Conservation (phyloP, 345 rosid species). For the Syzygium grande region DNA sequence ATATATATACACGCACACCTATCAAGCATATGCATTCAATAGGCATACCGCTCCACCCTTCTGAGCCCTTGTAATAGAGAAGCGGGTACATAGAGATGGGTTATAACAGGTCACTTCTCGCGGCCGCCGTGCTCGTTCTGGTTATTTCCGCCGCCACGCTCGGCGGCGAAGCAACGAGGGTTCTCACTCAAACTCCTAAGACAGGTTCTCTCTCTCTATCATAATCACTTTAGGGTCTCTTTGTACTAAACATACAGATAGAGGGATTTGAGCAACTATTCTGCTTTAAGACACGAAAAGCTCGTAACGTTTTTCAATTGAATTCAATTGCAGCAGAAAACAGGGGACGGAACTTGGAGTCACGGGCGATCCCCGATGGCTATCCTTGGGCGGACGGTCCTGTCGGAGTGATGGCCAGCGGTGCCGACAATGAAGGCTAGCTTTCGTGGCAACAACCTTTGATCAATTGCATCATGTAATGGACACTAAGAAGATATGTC, state of each 20-base stretch:
- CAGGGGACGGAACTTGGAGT: neutral
- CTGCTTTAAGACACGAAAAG: neutral
- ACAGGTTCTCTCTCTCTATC: neutral
- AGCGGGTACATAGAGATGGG: neutral
- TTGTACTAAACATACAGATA: neutral
- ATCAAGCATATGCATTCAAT: too few relatives aligned
- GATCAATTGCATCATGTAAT: neutral
- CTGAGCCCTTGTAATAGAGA: neutral
- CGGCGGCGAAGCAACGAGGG: neutral
- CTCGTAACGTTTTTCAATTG: neutral
- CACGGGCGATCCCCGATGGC: neutral
- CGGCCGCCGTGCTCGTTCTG: neutral
- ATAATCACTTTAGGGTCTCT: neutral
- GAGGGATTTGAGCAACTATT: neutral
- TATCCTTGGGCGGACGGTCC: neutral
- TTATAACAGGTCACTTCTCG: neutral
- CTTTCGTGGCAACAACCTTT: fast-evolving
- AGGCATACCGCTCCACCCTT: neutral
- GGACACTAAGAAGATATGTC: neutral
- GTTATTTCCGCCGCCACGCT: neutral
- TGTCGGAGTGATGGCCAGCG: neutral
- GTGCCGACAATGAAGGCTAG: neutral
- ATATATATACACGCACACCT: neutral
- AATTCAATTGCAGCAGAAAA: neutral
- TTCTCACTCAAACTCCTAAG: neutral